Evolutionary conservation across 345 rosid genomes (phyloP).

Genomic region (Gossypium ekmanianum): DNA sequence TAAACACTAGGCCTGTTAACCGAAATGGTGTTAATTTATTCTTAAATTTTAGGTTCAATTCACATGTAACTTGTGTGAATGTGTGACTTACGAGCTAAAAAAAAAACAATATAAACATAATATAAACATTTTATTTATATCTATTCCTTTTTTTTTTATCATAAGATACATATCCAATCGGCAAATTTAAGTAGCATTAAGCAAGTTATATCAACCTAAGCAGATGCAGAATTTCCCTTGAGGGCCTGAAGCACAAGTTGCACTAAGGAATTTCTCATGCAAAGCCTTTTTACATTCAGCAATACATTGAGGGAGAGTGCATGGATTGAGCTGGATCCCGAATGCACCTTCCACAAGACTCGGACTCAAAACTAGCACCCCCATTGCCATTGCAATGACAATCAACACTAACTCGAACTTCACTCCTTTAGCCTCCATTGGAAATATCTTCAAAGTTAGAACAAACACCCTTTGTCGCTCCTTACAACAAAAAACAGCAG

Average conservation of each 20-base stretch:
- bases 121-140: not conserved
- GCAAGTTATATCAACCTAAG: slow-evolving; percentile 14
- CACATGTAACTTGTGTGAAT: too few relatives aligned
- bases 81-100: too few relatives aligned
- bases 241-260: slow-evolving; percentile 27
- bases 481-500: not conserved
- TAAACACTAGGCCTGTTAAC: too few relatives aligned
- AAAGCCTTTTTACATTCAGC: slow-evolving; percentile 32
- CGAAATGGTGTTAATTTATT: too few relatives aligned
- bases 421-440: slow-evolving; percentile 18
- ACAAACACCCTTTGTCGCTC: not conserved
- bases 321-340: slow-evolving; percentile 34
- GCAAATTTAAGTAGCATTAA: not conserved
- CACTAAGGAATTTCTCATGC: slow-evolving; percentile 31
- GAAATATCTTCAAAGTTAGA: not conserved
- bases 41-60: too few relatives aligned
- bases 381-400: not conserved
- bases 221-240: slow-evolving; percentile 33
- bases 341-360: slow-evolving; percentile 23
- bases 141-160: not conserved
- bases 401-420: not conserved
- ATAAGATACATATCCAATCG: not conserved
- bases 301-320: slow-evolving; percentile 29
- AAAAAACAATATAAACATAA: not conserved
- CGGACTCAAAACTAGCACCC: slow-evolving; percentile 14